A percentile compares a stretch with the other conserved stretches of the same genome.
Conservation (phyloP, 1,284 basidiomycete genomes). For the Trametes pubescens region DNA sequence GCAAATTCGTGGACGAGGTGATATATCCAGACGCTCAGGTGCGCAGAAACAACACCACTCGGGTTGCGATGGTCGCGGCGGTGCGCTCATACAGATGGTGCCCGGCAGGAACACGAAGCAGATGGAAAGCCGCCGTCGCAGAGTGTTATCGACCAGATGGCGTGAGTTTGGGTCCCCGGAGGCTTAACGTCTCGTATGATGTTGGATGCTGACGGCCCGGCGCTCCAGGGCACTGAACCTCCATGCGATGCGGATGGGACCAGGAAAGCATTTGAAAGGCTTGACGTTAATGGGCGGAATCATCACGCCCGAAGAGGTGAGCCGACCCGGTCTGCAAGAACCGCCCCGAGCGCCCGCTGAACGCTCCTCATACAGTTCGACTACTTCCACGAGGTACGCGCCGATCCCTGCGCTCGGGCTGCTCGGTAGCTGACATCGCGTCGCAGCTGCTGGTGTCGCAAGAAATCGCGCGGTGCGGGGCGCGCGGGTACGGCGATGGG, state of each 20-base stretch:
- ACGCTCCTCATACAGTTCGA: constrained; percentile 62
- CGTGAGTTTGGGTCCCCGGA: constrained; percentile 49
- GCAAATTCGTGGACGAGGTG: constrained; percentile 59
- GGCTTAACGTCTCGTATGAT: background rate
- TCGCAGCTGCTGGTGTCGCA: constrained; percentile 84
- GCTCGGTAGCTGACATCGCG: background rate
- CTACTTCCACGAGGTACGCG: constrained; percentile 80
- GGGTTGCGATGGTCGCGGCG: background rate
- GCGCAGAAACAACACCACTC: constrained; percentile 12
- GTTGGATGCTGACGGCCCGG: background rate
- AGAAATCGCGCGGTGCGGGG: constrained; percentile 77
- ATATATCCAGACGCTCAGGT: constrained; percentile 60
- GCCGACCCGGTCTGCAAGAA: constrained; percentile 26
- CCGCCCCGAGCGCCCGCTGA: background rate
- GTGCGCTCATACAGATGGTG: background rate
- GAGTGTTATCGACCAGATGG: constrained; percentile 74
- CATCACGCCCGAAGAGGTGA: constrained; percentile 86
- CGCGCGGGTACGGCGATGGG: constrained; percentile 70
- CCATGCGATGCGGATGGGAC: constrained; percentile 92
- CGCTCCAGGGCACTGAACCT: constrained; percentile 66
- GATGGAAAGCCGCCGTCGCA: constrained; percentile 79
- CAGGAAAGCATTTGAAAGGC: constrained; percentile 86
- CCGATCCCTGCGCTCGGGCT: background rate
- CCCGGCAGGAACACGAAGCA: constrained; percentile 68
- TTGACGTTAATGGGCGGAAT: constrained; percentile 82